phyloP scores from a whole-genome alignment of 23 red algal genomes.

The Pyropia yezoensis region DNA sequence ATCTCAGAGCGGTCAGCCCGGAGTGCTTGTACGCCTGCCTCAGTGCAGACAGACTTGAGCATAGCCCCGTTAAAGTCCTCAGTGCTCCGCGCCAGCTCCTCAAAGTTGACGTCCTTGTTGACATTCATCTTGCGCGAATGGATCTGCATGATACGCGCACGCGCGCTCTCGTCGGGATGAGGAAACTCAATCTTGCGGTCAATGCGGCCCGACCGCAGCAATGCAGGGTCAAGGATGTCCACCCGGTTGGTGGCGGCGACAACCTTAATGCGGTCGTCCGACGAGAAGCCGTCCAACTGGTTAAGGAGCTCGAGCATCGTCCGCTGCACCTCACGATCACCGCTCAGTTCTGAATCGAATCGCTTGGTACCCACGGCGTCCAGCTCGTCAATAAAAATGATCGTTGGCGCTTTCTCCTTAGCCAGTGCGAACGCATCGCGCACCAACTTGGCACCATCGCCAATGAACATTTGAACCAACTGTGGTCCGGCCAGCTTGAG shows the following conservation, averaged over 20 bases:
- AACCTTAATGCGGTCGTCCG: slow-evolving; percentile 84
- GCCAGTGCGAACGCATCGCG: slow-evolving; percentile 97
- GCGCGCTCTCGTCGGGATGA: slow-evolving; percentile 85
- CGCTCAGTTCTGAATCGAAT: slow-evolving; percentile 95
- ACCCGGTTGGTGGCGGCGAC: slow-evolving; percentile 94
- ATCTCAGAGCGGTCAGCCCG: slow-evolving; percentile 74
- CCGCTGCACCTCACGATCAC: slow-evolving; percentile 93
- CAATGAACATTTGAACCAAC: slow-evolving; percentile 99
- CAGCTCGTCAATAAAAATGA: slow-evolving; percentile 99
- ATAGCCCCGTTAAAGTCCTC: slow-evolving; percentile 96
- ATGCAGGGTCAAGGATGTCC: slow-evolving; percentile 95
- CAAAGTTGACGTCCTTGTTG: slow-evolving; percentile 90
- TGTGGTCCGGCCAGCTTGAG: slow-evolving; percentile 94
- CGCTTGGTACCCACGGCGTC: slow-evolving; percentile 99
- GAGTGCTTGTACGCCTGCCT: slow-evolving; percentile 89
- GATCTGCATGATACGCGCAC: slow-evolving; percentile 88
- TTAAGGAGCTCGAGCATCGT: slow-evolving; percentile 99
- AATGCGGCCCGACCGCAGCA: slow-evolving; percentile 86
- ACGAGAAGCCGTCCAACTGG: slow-evolving; percentile 93
- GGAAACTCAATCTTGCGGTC: slow-evolving; percentile 99
- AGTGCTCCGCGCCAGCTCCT: slow-evolving; percentile 82
- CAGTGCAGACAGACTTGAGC: slow-evolving; percentile 95
- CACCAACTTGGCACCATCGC: slow-evolving; percentile 96
- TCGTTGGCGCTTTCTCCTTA: slow-evolving; percentile 95
- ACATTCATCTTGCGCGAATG: slow-evolving; percentile 98